Evolutionary conservation across 345 rosid genomes (phyloP), one percentile per base, ranked within the genome.

Genomic region (Kernera saxatilis): DNA sequence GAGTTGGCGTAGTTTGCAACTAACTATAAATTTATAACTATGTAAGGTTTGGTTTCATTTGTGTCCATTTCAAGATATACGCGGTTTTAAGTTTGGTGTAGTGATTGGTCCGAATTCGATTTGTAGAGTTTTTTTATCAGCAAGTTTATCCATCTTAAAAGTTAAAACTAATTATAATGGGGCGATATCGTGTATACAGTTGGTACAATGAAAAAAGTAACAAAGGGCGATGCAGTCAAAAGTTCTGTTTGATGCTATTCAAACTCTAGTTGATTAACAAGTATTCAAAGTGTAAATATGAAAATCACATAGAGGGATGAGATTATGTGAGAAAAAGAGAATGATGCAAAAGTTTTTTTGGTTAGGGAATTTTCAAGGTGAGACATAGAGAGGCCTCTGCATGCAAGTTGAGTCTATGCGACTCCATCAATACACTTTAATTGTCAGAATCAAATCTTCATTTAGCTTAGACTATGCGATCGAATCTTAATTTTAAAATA

Each of bases 371-470:
- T 21, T 39, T 5, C 35, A 67, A 54, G 48, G 49, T 25, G 36
- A 67, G 37, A 44, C 27, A 64, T 17, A 54, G 23, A 43, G 43
- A 54, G 52, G 6, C 53, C 53, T 37, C 48, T 49, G 30, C 27
- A 57, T 8, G 61, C 67, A 74, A 67, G 68, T 50, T 58, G 72
- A 65, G 60, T 56, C 44, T 37, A 36, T 10, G 60, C 30, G 67
- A 74, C 72, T 57, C 67, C 52, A 49, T 36, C 44, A 37, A 64
- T 18, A 37, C 26, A 45, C 33, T 45, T 18, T n/a, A 54, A 2
- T 25, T 39, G 26, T 65, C 52, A 39, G 67, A 66, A 74, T 74
- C 61, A 39, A 67, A 58, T 57, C 62, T 74, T 36, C 21, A 67
- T 60, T 3, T 35, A 56, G 44, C 29, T 74, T 49, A 58, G 54